Percentiles rank a stretch among this genome's conserved stretches.
Conservation (phyloP, 495 filamentous ascomycete species). For the Xylaria telfairii region DNA sequence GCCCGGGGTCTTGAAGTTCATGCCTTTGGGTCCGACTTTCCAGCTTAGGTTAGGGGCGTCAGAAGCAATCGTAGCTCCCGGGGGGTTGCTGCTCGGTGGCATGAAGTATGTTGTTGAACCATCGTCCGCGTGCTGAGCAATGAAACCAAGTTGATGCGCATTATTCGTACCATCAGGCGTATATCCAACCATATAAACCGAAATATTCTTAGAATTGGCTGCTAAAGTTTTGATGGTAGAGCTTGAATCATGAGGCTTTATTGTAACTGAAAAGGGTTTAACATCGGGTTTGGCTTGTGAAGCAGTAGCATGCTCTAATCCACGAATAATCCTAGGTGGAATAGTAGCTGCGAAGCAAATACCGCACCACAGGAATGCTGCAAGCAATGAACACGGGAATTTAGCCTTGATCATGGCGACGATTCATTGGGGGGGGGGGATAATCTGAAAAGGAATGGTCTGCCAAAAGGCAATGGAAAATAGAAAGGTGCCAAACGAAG, state of each 20-base stretch:
- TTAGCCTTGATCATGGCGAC: not conserved
- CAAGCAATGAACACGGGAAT: not conserved
- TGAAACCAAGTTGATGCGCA: not conserved
- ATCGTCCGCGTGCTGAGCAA: slow-evolving; percentile 12
- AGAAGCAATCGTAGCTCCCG: not conserved
- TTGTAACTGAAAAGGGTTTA: not conserved
- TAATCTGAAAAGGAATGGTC: too few species aligned
- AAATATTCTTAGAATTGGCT: not conserved
- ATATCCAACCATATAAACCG: slow-evolving; percentile 18
- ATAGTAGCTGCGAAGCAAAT: not conserved
- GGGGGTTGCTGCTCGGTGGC: not conserved
- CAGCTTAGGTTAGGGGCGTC: not conserved
- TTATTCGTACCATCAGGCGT: not conserved
- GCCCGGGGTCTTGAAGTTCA: slow-evolving; percentile 16
- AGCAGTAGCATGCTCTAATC: not conserved
- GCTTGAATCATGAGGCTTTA: not conserved
- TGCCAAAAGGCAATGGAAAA: too few species aligned
- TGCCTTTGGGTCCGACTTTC: not conserved
- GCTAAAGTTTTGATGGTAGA: not conserved
- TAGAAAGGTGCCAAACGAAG: not conserved
- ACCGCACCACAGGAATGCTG: not conserved
- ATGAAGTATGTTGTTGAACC: slow-evolving; percentile 9
- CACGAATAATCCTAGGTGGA: not conserved
- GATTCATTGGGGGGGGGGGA: too few species aligned
- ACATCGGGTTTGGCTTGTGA: not conserved